A percentile compares a stretch with the other conserved stretches of the same genome.
Conservation (phyloP, 768 basidiomycete genomes). For the Pulveroboletus frians region DNA sequence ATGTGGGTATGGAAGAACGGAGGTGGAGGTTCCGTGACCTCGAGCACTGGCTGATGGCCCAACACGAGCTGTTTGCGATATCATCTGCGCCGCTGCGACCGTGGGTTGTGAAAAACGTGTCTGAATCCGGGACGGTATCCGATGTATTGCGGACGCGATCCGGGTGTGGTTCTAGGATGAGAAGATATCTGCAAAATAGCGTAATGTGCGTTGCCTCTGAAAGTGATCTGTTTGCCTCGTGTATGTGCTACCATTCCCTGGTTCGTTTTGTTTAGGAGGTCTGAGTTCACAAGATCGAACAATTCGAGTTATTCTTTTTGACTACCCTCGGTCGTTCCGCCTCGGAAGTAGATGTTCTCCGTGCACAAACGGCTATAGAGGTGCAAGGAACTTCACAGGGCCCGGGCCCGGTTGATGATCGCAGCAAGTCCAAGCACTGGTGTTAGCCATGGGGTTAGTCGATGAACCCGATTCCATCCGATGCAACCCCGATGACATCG, state of each 20-base stretch:
- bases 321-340: not conserved
- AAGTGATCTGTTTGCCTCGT: not conserved
- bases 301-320: not conserved
- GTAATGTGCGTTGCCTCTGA: not conserved
- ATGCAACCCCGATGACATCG: constrained; percentile 8
- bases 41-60: not conserved
- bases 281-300: not conserved
- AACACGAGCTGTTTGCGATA: not conserved
- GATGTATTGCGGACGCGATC: too few relatives aligned
- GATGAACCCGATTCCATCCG: constrained; percentile 5
- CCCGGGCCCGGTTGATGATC: not conserved
- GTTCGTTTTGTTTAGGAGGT: not conserved
- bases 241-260: not conserved
- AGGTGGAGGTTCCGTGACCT: too few relatives aligned
- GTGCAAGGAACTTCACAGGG: not conserved
- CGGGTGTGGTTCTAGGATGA: too few relatives aligned
- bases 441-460: too few relatives aligned
- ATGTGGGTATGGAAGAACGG: too few relatives aligned
- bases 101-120: not conserved
- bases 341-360: not conserved
- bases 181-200: too few relatives aligned
- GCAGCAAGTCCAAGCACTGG: not conserved
- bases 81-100: not conserved
- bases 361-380: not conserved
- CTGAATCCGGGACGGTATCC: not conserved